Percentiles rank a stretch among this genome's conserved stretches.
Conservation (phyloP, 495 filamentous ascomycete species). For the Chaetomium fimeti region DNA sequence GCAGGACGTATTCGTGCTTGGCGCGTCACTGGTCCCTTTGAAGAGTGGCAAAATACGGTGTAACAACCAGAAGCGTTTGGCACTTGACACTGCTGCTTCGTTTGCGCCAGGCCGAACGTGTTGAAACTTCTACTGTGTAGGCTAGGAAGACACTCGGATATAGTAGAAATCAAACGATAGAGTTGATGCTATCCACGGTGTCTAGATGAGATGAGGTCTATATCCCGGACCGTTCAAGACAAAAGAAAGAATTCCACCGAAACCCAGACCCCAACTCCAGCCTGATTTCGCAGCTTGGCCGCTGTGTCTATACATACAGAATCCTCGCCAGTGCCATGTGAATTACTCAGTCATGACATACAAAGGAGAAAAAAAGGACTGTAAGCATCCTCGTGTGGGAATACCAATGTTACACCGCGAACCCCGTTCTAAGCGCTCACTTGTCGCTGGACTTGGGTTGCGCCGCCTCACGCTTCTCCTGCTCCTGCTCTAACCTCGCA, state of each 20-base stretch:
- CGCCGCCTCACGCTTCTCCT: constrained; percentile 7
- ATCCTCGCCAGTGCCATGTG: constrained; percentile 14
- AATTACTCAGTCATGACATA: constrained; percentile 12
- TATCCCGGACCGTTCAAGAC: constrained; percentile 9
- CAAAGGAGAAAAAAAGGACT: constrained; percentile 12
- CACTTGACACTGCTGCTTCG: too few relatives aligned
- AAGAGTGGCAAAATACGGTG: too few relatives aligned
- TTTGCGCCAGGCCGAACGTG: too few relatives aligned
- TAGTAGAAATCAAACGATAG: too few relatives aligned
- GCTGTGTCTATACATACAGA: constrained; percentile 21
- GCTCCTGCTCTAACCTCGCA: constrained; percentile 23
- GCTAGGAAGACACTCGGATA: too few relatives aligned
- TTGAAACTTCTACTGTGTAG: too few relatives aligned
- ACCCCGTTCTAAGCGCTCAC: neutral
- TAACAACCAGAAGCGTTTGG: too few relatives aligned
- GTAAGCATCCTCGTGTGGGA: neutral
- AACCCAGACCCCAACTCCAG: constrained; percentile 15
- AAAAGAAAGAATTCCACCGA: constrained; percentile 9
- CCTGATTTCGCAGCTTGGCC: neutral
- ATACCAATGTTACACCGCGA: constrained; percentile 6
- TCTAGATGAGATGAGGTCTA: constrained; percentile 25
- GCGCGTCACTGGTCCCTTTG: too few relatives aligned
- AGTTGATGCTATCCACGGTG: constrained; percentile 18
- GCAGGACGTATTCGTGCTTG: too few relatives aligned
- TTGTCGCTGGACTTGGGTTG: constrained; percentile 23